Evolutionary conservation across 2,329 filamentous ascomycete species (phyloP).

Genomic region (Botryosphaeria dothidea): DNA sequence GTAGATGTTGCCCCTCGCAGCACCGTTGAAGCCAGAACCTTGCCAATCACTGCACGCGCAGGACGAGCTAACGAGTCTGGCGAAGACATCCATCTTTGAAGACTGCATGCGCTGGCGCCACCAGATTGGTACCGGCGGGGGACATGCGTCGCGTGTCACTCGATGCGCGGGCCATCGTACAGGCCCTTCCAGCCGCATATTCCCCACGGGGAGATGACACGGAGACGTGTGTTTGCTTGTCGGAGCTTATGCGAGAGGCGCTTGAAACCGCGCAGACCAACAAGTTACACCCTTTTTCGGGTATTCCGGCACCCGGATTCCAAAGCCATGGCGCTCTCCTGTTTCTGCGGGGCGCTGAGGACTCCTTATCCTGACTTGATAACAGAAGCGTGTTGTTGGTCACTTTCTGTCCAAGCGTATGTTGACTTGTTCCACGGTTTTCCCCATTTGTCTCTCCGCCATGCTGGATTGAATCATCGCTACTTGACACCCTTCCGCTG

Average conservation of each 20-base stretch:
- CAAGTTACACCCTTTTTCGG: not conserved
- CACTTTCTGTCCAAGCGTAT: not conserved
- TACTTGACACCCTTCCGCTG: not conserved
- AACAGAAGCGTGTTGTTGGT: not conserved
- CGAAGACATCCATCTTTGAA: no score
- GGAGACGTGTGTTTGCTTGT: not conserved
- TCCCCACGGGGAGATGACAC: not conserved
- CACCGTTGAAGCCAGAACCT: no score
- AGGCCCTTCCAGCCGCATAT: constrained; percentile 3
- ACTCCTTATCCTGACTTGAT: not conserved
- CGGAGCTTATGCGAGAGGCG: not conserved
- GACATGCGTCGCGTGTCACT: not conserved
- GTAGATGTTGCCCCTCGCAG: no score
- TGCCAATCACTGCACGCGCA: not conserved
- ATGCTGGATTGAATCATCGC: not conserved
- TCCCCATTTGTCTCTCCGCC: not conserved
- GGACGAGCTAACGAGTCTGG: not conserved
- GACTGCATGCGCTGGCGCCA: not conserved
- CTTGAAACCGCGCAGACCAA: no score
- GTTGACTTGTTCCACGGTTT: not conserved
- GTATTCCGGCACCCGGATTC: not conserved
- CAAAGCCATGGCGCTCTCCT: no score
- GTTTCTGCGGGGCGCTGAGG: not conserved
- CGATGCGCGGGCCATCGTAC: not conserved
- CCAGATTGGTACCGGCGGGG: not conserved